A percentile compares a stretch with the other conserved stretches of the same genome.
phyloP scores from a whole-genome alignment of 805 yeast species.

The Hanseniaspora clermontiae region DNA sequence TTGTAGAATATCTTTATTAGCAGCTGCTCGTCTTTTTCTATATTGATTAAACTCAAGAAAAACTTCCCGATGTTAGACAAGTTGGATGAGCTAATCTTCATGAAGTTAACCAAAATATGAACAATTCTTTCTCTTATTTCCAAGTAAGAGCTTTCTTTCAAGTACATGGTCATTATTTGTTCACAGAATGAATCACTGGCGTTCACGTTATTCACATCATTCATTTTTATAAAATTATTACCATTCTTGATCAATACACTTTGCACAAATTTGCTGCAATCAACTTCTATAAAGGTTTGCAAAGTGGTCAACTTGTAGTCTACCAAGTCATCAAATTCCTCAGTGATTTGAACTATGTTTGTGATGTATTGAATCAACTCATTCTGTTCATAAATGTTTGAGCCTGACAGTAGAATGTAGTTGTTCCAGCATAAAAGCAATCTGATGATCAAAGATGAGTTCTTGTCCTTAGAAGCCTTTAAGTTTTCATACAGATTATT shows the following conservation, averaged over 20 bases:
- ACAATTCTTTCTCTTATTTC: slow-evolving; percentile 2
- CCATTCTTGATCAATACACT: slow-evolving; percentile 17
- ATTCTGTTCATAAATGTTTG: neutral
- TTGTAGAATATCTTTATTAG: slow-evolving; percentile 8
- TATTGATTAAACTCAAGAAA: neutral
- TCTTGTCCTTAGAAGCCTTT: neutral
- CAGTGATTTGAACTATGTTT: neutral
- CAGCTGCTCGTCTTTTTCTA: slow-evolving; percentile 3
- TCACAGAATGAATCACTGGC: slow-evolving; percentile 14
- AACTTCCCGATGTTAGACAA: slow-evolving; percentile 4
- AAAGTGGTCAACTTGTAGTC: slow-evolving; percentile 1
- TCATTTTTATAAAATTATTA: slow-evolving; percentile 16
- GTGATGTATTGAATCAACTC: neutral
- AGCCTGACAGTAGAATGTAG: slow-evolving; percentile 40
- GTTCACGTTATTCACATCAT: neutral
- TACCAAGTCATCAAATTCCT: slow-evolving; percentile 18
- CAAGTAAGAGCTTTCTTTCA: neutral
- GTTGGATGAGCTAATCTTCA: neutral
- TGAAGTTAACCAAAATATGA: neutral
- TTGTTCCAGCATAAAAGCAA: slow-evolving; percentile 56
- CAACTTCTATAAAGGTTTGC: neutral
- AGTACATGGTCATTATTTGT: slow-evolving; percentile 11
- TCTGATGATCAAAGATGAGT: slow-evolving; percentile 2
- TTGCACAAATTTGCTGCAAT: neutral
- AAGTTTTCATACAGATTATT: slow-evolving; percentile 17